Evolutionary conservation across 305 asterid genomes (phyloP).

Genomic region (Fraxinus dipetala): DNA sequence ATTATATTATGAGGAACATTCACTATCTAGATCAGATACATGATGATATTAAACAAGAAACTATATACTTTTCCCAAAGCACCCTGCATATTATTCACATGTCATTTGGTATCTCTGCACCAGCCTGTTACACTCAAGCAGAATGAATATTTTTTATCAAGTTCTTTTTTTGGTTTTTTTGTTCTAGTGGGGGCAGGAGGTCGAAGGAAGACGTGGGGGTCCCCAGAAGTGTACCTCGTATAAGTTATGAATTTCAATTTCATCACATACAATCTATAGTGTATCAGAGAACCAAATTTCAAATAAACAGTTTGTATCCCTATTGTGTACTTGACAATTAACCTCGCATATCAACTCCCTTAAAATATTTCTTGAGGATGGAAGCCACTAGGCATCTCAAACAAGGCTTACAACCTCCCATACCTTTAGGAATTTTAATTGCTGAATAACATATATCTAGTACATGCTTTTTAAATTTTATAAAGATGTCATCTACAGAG

Average conservation of each 20-base stretch:
- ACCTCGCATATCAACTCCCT: background rate
- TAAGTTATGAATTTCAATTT: background rate
- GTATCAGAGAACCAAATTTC: background rate
- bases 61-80: background rate
- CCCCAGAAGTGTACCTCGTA: background rate
- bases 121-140: background rate
- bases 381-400: background rate
- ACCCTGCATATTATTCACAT: background rate
- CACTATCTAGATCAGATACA: background rate
- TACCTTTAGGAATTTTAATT: background rate
- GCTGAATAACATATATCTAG: background rate
- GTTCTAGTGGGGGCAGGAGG: background rate
- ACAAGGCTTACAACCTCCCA: background rate
- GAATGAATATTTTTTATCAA: background rate
- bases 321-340: background rate
- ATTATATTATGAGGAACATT: background rate
- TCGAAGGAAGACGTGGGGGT: background rate
- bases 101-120: background rate
- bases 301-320: background rate
- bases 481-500: background rate
- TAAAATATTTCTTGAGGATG: background rate
- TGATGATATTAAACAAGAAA: background rate
- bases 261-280: background rate
- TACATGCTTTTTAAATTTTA: background rate
- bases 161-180: background rate